Evolutionary conservation across 768 basidiomycete genomes (phyloP), one percentile per base, ranked within the genome.

Genomic region (Grammothele lineata): DNA sequence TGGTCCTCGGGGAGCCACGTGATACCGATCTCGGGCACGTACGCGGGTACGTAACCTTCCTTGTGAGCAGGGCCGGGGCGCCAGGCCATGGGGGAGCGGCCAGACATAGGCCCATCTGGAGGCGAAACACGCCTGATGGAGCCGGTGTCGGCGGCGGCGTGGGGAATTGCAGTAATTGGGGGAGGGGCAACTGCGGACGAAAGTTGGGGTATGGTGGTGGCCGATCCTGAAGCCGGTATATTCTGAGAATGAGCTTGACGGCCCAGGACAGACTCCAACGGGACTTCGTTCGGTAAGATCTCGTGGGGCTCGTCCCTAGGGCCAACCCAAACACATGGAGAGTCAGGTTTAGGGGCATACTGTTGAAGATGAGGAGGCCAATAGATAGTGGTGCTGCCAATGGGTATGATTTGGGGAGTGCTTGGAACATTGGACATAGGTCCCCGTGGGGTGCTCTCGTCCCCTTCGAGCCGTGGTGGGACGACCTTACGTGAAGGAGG

Each of bases 401-500:
- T n/a, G n/a, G n/a, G n/a, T n/a, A n/a, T n/a, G n/a, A n/a, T n/a
- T n/a, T n/a, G n/a, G n/a, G n/a, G n/a, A n/a, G n/a, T n/a, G n/a
- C n/a, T n/a, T n/a, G 27, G 27, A 14, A 30, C 7, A 14, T 7
- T 30, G 8, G 27, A 30, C 14, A 14, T 14, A 7, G 27, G 27
- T 7, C 39, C 1, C 27, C 27, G 7, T 30, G 47, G 54, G 5
- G 45, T 52, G 12, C 18, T 26, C 9, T 43, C 46, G 14, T 47
- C 45, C n/a, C 39, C 26, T 22, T 51, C 34, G 10, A 37, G 42
- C 18, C 26, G 38, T 2, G 40, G 45, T 9, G 53, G 56, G 6
- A 54, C 24, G 6, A 57, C 41, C 40, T 34, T 51, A 7, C 34
- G 41, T 2, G 47, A 40, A 18, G 37, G 34, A 9, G 40, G 45